Evolutionary conservation across 352 stramenopile species (phyloP), one percentile per base, ranked within the genome.

Genomic region (Globisporangium cederbergense): DNA sequence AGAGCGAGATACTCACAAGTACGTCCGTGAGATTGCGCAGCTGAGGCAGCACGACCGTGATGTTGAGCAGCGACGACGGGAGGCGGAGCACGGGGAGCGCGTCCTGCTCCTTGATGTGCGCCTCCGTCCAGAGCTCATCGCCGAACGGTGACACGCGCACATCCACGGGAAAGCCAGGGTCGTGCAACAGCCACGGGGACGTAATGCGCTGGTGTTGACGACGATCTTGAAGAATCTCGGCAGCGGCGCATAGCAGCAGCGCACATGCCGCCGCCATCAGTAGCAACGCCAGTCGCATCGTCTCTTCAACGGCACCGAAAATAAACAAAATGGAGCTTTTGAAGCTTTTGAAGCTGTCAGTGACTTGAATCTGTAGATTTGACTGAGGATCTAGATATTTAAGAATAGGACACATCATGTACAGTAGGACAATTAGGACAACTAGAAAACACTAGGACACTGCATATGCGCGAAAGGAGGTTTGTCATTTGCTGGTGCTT

Each of bases 71-170:
- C 14, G 70, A 62, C 28, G 72, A 79, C 28, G 69, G 65, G 3
- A 81, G 62, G 55, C 58, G 64, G 25, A 82, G 63, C 47, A 65
- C 46, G 13, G 49, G 50, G 3, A 46, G 16, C 16, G 22, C 18
- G 28, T 28, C 46, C n/a, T 49, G 49, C 22, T 2, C 22, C n/a
- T 70, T 46, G 18, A 62, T 36, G n/a, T 47, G 13, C 47, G 22
- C 20, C 16, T 60, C 55, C 16, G 52, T 55, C 71, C 66, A 76
- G 25, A 64, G n/a, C n/a, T 68, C 64, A 57, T 82, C 74, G 13
- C 67, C 72, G 18, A 71, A 79, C n/a, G 75, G 66, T 47, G 65
- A 50, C 61, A 82, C 53, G 28, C 28, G 53, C 32, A 82, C 61
- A 28, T 51, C 36, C 3, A 82, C 70, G 0, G 65, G 52, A 55